Base-by-base conservation (phyloP, 2,329 filamentous ascomycete species). In the Phaeophleospora eucalypticola region DNA sequence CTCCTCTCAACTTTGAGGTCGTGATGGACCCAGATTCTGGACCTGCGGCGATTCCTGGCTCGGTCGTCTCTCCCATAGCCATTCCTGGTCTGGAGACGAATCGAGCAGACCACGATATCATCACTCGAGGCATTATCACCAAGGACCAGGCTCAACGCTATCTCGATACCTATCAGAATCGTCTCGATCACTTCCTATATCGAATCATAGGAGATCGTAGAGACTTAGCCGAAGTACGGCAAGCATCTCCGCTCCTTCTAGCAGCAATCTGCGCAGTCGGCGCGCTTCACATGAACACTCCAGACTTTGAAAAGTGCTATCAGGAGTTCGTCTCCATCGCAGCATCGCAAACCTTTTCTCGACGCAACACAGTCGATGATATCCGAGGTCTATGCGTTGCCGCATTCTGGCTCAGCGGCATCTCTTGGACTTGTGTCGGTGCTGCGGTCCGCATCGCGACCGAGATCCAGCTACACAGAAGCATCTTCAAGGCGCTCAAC, bases 21-120 rank as follows among this genome's bases (percentile, higher is more conserved):
- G 57, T 70, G 8, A 68, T 70, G 62, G 68, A 71, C 45, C 58
- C 64, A 9, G 60, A 64, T 27, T 57, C 62, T 8, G 67, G 68
- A 1, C 67, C 68, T 14, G 67, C 58, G 6, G 58, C 61, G 7
- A 62, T 65, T n/a, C 63, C 63, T 7, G 63, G 59, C 12, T 62
- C 58, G 10, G 57, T 61, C 27, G 54, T 65, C 0, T 61, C 58
- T 14, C 57, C 59, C 14, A 55, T 62, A 4, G 53, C 57, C n/a
- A 48, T 59, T 9, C 54, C 56, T 15, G 54, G 51, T 3, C 36
- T 56, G 32, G 58, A 63, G 37, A 51, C 45, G 33, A 56, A 56
- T 34, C 47, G 54, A 27, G 54, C 53, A 8, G 56, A 58, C 24
- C 57, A 60, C 35, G 63, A 65, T 19, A 54, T 64, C 40, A 57